Evolutionary conservation across 1,284 basidiomycete species (phyloP), one percentile per base, ranked within the genome.

Genomic region (Rugosomyces carneus): DNA sequence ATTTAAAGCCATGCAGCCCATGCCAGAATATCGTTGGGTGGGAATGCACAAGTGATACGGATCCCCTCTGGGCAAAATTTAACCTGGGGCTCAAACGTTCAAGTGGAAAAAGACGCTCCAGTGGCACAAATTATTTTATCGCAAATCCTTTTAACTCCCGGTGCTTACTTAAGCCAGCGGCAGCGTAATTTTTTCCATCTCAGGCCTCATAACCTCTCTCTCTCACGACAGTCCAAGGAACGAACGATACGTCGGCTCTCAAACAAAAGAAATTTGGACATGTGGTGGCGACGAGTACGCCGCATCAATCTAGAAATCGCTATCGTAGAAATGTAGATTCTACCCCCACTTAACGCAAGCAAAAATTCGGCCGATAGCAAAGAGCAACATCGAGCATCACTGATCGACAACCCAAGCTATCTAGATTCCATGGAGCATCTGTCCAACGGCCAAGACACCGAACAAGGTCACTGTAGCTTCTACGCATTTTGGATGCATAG

Each of bases 261-360:
- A 2, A 42, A 26, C 4, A 34, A 4, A 34, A 31, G 9, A 42
- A 20, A 31, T 42, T n/a, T n/a, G 29, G 32, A 43, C 35, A 37
- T 43, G 42, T 43, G 42, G 42, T 29, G 42, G 42, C 42, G 15
- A 43, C 42, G 34, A 43, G 34, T 43, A 26, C 20, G 16, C 18
- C 29, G 31, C 40, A 42, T 42, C 40, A 42, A 19, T 42, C 40
- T n/a, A 21, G 40, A 31, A 34, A n/a, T n/a, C n/a, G n/a, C n/a
- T 34, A 42, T 24, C 10, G 18, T 21, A 21, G n/a, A 31, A 34
- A 42, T 34, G 29, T 4, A 21, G n/a, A n/a, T n/a, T n/a, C n/a
- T n/a, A 24, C 29, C 1, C 8, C 26, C 18, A 32, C 16, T 20
- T 7, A 3, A 2, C 13, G 18, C 9, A 11, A 8, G 13, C 6